phyloP scores from a whole-genome alignment of 139 green algal genomes.

The Micractinium sp. region DNA sequence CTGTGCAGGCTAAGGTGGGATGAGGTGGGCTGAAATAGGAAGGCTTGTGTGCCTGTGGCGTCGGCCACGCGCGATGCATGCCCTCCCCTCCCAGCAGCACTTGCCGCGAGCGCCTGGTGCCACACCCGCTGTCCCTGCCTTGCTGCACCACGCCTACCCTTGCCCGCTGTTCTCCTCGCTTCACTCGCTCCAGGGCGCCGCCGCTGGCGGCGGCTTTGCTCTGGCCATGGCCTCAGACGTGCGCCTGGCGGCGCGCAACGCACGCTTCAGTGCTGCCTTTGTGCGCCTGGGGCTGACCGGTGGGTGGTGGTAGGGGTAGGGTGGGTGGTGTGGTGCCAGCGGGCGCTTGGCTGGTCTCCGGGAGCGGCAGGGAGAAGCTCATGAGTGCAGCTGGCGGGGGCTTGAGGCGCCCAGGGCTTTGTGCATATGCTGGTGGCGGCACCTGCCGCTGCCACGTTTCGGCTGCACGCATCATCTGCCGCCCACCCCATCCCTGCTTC shows the following conservation, averaged over 20 bases:
- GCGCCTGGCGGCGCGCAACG: constrained; percentile 18
- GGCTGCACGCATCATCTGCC: neutral
- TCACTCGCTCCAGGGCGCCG: constrained; percentile 8
- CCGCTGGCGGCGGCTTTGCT: constrained; percentile 36
- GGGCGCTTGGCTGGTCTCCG: no score
- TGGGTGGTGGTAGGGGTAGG: neutral
- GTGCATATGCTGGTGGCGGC: no score
- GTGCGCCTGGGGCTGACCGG: constrained; percentile 43
- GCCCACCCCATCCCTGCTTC: neutral
- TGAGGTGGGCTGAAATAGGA: no score
- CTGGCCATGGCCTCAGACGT: constrained; percentile 44
- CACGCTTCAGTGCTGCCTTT: constrained; percentile 41
- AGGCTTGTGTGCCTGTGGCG: no score
- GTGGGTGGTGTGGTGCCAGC: no score
- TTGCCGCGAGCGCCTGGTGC: no score
- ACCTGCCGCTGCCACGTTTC: no score
- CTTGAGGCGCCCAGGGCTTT: no score
- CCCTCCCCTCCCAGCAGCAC: neutral
- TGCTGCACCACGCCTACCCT: no score
- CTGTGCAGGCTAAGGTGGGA: constrained; percentile 5
- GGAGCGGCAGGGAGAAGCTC: no score
- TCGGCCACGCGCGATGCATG: no score
- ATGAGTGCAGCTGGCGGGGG: no score
- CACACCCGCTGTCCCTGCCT: neutral
- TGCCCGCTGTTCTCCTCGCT: neutral